phyloP scores from a whole-genome alignment of 768 basidiomycete genomes.

The Kwoniella sp. region DNA sequence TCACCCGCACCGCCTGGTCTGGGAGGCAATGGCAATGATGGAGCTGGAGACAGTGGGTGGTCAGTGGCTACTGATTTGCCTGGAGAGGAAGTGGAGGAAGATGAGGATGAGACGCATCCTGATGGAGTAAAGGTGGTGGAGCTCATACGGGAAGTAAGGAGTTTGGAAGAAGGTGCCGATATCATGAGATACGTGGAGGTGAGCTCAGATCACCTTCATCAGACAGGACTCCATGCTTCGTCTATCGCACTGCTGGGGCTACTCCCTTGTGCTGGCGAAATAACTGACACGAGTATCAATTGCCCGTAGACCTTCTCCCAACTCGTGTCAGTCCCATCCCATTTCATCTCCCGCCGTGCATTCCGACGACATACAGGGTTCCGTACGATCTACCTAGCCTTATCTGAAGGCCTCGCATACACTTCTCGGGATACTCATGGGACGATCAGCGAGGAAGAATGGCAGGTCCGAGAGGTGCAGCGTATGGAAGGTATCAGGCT shows the following conservation, averaged over 20 bases:
- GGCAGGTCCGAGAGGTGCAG: conserved; percentile 46
- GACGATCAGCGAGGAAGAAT: conserved; percentile 25
- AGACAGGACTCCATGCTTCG: too few relatives aligned
- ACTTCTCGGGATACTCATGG: not conserved
- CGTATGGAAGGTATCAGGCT: conserved; percentile 43
- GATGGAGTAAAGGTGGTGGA: conserved; percentile 29
- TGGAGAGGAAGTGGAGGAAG: conserved; percentile 21
- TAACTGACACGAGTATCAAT: too few relatives aligned
- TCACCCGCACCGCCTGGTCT: conserved; percentile 5
- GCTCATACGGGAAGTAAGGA: conserved; percentile 32
- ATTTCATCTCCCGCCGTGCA: conserved; percentile 29
- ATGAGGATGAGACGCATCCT: conserved; percentile 35
- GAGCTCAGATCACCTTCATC: too few relatives aligned
- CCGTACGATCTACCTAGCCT: conserved; percentile 15
- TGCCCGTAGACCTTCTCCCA: conserved; percentile 42
- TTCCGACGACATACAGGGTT: conserved; percentile 44
- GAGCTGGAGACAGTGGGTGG: conserved; percentile 24
- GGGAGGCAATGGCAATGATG: conserved; percentile 9
- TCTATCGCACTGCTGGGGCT: too few relatives aligned
- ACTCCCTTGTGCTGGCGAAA: too few relatives aligned
- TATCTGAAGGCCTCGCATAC: conserved; percentile 29
- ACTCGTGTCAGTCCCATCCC: conserved; percentile 24
- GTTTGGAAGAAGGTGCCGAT: conserved; percentile 16
- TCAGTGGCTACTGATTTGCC: conserved; percentile 15
- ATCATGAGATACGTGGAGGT: conserved; percentile 45